Evolutionary conservation across 129 eudicot species (phyloP).

Genomic region (Flaveria sonorensis): DNA sequence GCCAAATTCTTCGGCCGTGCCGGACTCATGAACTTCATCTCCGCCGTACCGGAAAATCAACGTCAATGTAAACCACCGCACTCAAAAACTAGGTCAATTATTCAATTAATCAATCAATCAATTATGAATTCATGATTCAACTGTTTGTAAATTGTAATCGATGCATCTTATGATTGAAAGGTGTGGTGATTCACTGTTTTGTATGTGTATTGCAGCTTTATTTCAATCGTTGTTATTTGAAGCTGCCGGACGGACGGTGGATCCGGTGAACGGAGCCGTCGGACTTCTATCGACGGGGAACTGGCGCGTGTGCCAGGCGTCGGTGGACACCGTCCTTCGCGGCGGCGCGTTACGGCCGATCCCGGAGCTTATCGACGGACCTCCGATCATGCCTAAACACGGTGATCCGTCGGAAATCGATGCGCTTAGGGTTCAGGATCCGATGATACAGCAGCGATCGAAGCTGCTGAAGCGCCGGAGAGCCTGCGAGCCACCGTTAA

Average conservation of each 20-base stretch:
- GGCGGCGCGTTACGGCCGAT: conserved; percentile 79
- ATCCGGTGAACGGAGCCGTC: conserved; percentile 95
- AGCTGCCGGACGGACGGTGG: conserved; percentile 95
- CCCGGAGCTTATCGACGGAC: conserved; percentile 55
- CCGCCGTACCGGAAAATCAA: conserved; percentile 72
- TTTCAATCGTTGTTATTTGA: conserved; percentile 85
- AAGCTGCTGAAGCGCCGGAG: conserved; percentile 55
- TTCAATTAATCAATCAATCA: neutral
- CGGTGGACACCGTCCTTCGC: conserved; percentile 83
- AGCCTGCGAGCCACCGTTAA: conserved; percentile 22
- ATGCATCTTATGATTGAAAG: neutral
- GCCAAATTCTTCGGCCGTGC: conserved; percentile 98
- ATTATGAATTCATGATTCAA: neutral
- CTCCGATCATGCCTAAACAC: conserved; percentile 33
- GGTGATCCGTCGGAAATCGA: conserved; percentile 54
- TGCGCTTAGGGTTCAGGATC: conserved; percentile 34
- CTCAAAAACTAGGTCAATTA: neutral
- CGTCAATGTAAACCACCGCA: conserved; percentile 57
- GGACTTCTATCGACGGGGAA: conserved; percentile 85
- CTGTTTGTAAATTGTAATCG: neutral
- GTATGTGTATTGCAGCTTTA: conserved; percentile 50
- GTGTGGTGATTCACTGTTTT: neutral
- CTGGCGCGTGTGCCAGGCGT: conserved; percentile 93
- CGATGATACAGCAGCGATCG: conserved; percentile 13
- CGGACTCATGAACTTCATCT: conserved; percentile 90